Evolutionary conservation across 2,329 filamentous ascomycete genomes (phyloP), one percentile per base, ranked within the genome.

Genomic region (Colletotrichum aenigma): DNA sequence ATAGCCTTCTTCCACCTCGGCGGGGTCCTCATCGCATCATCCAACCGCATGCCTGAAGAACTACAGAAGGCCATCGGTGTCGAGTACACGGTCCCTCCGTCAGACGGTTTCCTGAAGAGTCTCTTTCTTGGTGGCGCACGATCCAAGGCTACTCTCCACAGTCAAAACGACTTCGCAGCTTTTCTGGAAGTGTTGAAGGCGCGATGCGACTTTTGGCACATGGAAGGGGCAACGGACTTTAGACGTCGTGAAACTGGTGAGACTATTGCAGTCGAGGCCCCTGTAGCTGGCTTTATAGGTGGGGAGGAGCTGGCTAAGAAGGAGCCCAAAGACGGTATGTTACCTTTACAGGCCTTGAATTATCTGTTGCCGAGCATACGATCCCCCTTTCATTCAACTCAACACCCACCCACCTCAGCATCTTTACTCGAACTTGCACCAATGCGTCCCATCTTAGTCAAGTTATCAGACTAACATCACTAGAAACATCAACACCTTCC

Each of bases 1-100:
- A 94, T 94, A 8, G 89, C 90, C 3, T 96, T 96, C 85, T 96
- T 96, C 81, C 94, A 96, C 77, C 88, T 96, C 4, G 95, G 95
- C 0, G 95, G 95, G 9, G 95, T 97, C 0, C 86, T 97, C 18
- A 89, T 97, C 48, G 94, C 94, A 1, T 96, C 94, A 0, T 95
- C 93, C 6, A 97, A 97, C 82, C 91, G 95, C 9, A 94, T 96
- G 92, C 94, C 95, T 0, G 94, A 96, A 80, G 95, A 96, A 81
- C 83, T 97, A 66, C 93, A 91, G 61, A 95, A 94, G 78, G 94
- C 94, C 0, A 91, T 92, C 2, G 94, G 95, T 0, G 89, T 93
- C 28, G 91, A 94, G 76, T 95, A 94, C 80, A 85, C 88, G 13
- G 87, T 90, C 7, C 89, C 91, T 0, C 87, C 91, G 6, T 85